Evolutionary conservation across 106 monocot genomes (phyloP), one percentile per base, ranked within the genome.

Genomic region (Posidonia australis): DNA sequence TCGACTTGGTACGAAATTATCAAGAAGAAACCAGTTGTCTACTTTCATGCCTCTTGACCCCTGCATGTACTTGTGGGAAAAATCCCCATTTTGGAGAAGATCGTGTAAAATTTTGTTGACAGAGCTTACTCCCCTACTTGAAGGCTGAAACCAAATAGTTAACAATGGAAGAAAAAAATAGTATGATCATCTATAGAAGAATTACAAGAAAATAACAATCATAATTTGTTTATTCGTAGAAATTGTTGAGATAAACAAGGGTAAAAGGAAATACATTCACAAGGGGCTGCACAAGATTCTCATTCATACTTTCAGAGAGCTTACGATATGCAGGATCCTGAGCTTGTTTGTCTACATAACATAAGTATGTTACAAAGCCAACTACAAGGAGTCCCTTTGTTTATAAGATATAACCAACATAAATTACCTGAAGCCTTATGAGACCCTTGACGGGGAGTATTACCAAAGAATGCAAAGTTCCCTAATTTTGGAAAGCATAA

Each of bases 71-170:
- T 85, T 81, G 46, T 72, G 56, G 41, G 77, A 75, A 14, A 79
- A 77, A 36, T 86, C 93, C 45, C 93, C 89, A 61, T 82, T 82
- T 63, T 71, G 76, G 58, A 94, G 76, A 73, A 94, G 79, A 82
- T 94, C 79, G 43, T 75, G 64, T 11, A 94, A 42, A 58, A 94
- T 42, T 55, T 70, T 73, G 53, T 78, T 74, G 20, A 89, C 81
- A 36, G 53, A 26, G 21, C 77, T 47, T 16, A 17, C 78, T 61
- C 47, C 80, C 62, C 46, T 68, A 69, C 60, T 74, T 49, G 76
- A 20, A 67, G 36, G 54, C 89, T 89, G 58, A 79, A 44, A 14
- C 3, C 46, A 29, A 23, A 62, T 44, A 54, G 45, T 54, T 27
- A 41, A 41, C 7, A 62, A 32, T 28, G 52, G 21, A 25, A 52